Base-by-base conservation (phyloP, 2,329 filamentous ascomycete genomes). In the Neopestalotiopsis sp. region DNA sequence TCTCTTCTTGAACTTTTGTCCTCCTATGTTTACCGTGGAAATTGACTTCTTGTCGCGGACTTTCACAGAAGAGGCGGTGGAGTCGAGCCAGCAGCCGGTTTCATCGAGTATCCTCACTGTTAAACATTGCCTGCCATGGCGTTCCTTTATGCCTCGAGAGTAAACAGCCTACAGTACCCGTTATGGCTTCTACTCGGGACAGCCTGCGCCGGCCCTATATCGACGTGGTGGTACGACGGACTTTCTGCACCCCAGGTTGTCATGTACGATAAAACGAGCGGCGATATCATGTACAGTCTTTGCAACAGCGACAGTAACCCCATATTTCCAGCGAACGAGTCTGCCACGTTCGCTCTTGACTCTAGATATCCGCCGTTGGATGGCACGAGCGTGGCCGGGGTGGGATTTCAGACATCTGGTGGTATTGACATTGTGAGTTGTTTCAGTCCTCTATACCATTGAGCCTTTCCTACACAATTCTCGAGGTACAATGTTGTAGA, bases 241-340 rank as follows among this genome's bases (percentile, higher is more conserved):
- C 20, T 28, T 14, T 45, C 20, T n/a, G 57, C 40, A 2, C 70
- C 69, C 1, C 69, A 71, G 12, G 58, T 70, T 5, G 38, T 66
- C 61, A 67, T 69, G 69, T 66, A 72, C 28, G 69, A 72, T 14
- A 45, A 69, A 10, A 53, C 38, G 1, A 59, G 67, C 13, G 61
- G 67, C 30, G 67, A 64, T 10, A 67, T 70, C 2, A 66, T 65
- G 30, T 70, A 70, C 32, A 70, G 69, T 45, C 58, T 66, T 2
- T 72, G 70, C 28, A 70, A 72, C 32, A 70, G 69, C 62, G 7
- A 68, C 9, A 53, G 53, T 9, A 62, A 62, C 10, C 69, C 70
- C 3, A 56, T 72, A 7, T 72, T 72, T 30, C 67, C 67, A 20
- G 63, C 20, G 6, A 28, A 68, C 32, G 38, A 67, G 38, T 58